Evolutionary conservation across 1,284 basidiomycete species (phyloP).

Genomic region (Ceratobasidium sp.): DNA sequence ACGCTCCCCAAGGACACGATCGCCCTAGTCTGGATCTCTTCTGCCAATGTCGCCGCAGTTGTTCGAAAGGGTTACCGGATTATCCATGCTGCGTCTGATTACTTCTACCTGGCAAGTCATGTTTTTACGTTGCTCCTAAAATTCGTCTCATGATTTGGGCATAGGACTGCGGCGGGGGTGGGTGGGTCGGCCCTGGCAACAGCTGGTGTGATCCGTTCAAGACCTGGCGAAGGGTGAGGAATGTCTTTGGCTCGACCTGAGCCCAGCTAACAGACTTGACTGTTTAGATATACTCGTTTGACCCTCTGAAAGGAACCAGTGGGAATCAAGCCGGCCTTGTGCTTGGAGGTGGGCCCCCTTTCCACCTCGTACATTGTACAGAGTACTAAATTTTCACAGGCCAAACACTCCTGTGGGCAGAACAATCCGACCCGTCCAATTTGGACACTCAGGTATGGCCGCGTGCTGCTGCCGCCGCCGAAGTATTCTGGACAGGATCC

Average conservation of each 20-base stretch:
- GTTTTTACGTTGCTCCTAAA: neutral
- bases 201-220: constrained; percentile 79
- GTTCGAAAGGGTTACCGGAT: constrained; percentile 65
- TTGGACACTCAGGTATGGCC: constrained; percentile 77
- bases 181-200: constrained; percentile 69
- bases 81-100: constrained; percentile 72
- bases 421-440: constrained; percentile 74
- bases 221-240: constrained; percentile 69
- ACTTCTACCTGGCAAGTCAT: constrained; percentile 71
- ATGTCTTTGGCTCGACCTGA: neutral
- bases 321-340: constrained; percentile 60
- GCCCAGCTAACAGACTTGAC: constrained; percentile 40
- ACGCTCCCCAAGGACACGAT: constrained; percentile 70
- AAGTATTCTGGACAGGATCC: constrained; percentile 81
- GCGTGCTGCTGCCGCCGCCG: constrained; percentile 76
- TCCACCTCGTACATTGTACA: too few species aligned
- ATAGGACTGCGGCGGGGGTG: constrained; percentile 80
- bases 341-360: constrained; percentile 58
- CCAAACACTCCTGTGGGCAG: constrained; percentile 76
- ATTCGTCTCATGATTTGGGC: constrained; percentile 18
- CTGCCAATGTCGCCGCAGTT: constrained; percentile 64
- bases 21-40: constrained; percentile 78
- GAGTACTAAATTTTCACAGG: neutral
- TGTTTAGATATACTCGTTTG: constrained; percentile 68
- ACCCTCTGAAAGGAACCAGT: constrained; percentile 68